Base-by-base conservation (phyloP, 768 basidiomycete species). In the Flagelloscypha sp. region DNA sequence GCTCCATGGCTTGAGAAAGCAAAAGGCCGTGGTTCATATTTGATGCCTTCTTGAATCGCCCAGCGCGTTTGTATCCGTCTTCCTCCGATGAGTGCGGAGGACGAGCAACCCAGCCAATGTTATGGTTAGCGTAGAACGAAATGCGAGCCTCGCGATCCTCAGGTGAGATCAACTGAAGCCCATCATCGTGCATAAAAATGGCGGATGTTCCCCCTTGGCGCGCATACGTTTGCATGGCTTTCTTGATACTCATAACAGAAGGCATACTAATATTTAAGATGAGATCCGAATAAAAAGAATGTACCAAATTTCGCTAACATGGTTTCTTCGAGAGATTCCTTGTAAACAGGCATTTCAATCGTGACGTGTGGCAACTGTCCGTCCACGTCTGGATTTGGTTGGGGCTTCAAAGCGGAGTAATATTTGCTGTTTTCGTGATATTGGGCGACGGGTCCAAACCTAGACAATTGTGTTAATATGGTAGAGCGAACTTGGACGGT, bases 171-270 rank as follows among this genome's bases (percentile, higher is more conserved):
- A 78, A 56, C 52, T 87, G 86, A 46, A 89, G 57, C 19, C 87
- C 88, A 52, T 89, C 87, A 49, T 89, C 88, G 54, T 86, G 83
- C 11, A 92, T 63, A 29, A 89, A 68, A 51, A 92, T 86, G 18
- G 74, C 55, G 7, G 81, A 84, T 1, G 81, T 79, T 5, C 85
- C 86, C 31, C 88, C 86, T 55, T 92, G 87, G n/a, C 86, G 68
- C 5, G 87, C 86, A 49, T 89, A 88, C n/a, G 84, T 84, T 54
- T 84, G 84, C 77, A 88, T 88, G 1, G 85, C 86, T 59, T 79
- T 80, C 58, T 87, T 87, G 43, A 79, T 61, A 0, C 81, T 88
- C 48, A 70, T 70, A 4, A 92, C 76, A 12, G 84, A 85, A 4
- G 81, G 84, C 6, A 75, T 51, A 42, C 84, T 86, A 50, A 31